Percentiles rank a stretch among this genome's conserved stretches.
phyloP scores from a whole-genome alignment of 1,284 basidiomycete genomes.

The Trichosporon coremiiforme region DNA sequence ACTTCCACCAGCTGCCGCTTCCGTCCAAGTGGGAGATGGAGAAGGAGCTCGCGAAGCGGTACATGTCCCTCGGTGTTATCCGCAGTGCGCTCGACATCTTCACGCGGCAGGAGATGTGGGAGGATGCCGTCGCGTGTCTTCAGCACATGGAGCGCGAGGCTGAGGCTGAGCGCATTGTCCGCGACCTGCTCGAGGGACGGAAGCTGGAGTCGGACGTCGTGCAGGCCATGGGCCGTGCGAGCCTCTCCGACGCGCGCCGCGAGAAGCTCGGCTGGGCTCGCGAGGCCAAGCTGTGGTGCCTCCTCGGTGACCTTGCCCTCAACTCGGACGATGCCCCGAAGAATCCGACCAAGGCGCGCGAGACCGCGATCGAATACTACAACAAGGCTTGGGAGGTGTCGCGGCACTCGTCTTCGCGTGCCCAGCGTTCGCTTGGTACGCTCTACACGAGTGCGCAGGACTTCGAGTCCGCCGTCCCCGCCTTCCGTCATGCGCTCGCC shows the following conservation, averaged over 20 bases:
- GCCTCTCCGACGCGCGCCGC: slow-evolving; percentile 58
- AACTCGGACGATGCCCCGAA: slow-evolving; percentile 42
- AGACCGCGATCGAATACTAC: slow-evolving; percentile 71
- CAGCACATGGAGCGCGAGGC: slow-evolving; percentile 75
- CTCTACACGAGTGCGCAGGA: slow-evolving; percentile 72
- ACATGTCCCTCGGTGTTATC: slow-evolving; percentile 77
- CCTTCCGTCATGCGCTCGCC: slow-evolving; percentile 70
- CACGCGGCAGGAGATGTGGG: slow-evolving; percentile 93
- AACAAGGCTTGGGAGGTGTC: slow-evolving; percentile 82
- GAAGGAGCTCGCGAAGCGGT: slow-evolving; percentile 78
- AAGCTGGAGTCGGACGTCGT: slow-evolving; percentile 79
- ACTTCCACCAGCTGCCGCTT: slow-evolving; percentile 74
- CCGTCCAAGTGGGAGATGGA: slow-evolving; percentile 92
- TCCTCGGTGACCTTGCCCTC: slow-evolving; percentile 89
- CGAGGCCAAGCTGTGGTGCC: slow-evolving; percentile 92
- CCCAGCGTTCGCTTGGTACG: slow-evolving; percentile 87
- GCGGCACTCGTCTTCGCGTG: slow-evolving; percentile 74
- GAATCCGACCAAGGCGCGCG: slow-evolving; percentile 38
- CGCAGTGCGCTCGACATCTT: slow-evolving; percentile 88
- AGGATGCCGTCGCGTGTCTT: slow-evolving; percentile 85
- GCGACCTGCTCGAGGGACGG: slow-evolving; percentile 76
- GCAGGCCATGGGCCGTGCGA: slow-evolving; percentile 64
- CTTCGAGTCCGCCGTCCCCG: slow-evolving; percentile 67
- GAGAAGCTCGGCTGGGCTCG: slow-evolving; percentile 67
- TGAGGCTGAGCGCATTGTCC: slow-evolving; percentile 74